Base-by-base conservation (phyloP, 2,329 filamentous ascomycete genomes). In the Pyrenophora graminea region DNA sequence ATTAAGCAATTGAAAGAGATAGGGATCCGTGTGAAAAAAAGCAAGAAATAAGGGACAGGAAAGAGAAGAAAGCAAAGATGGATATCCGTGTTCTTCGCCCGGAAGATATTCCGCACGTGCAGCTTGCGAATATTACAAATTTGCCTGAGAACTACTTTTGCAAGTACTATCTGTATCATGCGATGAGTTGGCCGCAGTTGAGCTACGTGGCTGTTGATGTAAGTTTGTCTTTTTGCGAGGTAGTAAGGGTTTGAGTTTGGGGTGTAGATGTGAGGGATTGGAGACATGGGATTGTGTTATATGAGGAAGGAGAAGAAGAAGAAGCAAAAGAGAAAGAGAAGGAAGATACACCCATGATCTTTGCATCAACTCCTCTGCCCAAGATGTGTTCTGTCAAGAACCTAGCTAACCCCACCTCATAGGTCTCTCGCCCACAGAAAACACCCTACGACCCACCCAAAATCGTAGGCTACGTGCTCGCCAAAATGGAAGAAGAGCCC, bases 161-260 rank as follows among this genome's bases (percentile, higher is more conserved):
- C 78, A 99, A 99, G 83, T 99, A 99, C 83, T 99, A 99, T 80
- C 86, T 99, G 70, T 99, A 99, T 84, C 94, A 99, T 77, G 92
- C 93, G 13, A 86, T 97, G 62, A 96, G 91, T 66, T 99, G 94
- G 94, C 94, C 94, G 39, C 93, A 97, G 78, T 85, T 99, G 61
- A 93, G 88, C 76, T 97, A 92, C 76, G 93, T 99, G 50, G 94
- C 94, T 64, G 91, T 99, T 66, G 93, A 97, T 75, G 78, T 80
- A 61, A 68, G 76, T 73, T 25, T 25, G 2, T 25, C 8, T 9
- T 25, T 25, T 25, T 25, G 23, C 23, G 8, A 6, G 23, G 23
- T 8, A 25, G 23, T 5, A 25, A 25, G 23, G 1, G 8, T 23
- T 23, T 7, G 23, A 8, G 23, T 6, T 9, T 9, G 23, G 23